Evolutionary conservation across 257 asterid species (phyloP).

Genomic region (Fraxinus pennsylvanica): DNA sequence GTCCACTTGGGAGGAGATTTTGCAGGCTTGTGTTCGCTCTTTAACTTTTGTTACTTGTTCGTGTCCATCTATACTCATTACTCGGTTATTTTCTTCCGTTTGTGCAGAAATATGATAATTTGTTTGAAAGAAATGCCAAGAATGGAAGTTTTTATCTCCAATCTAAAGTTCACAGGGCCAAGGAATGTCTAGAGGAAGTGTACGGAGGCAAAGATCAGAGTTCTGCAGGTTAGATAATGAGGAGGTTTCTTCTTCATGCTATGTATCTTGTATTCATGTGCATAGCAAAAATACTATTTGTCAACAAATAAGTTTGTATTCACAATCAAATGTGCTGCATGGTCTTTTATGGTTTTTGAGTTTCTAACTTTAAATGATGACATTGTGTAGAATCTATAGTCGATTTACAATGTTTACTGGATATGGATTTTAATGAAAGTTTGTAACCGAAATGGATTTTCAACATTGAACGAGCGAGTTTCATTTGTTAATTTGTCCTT

Average conservation of each 20-base stretch:
- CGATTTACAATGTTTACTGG: not conserved
- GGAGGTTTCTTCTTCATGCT: not conserved
- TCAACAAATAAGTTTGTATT: not conserved
- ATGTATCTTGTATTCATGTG: not conserved
- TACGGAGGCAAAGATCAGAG: conserved; percentile 39
- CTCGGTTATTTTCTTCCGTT: conserved; percentile 5
- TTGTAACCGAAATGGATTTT: not conserved
- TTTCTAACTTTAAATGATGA: not conserved
- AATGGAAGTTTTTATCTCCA: conserved; percentile 56
- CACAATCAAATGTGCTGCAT: not conserved
- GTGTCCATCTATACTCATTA: not conserved
- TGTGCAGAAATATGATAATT: conserved; percentile 56
- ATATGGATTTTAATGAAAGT: too few species aligned
- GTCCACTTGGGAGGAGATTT: conserved; percentile 71
- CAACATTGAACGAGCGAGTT: too few species aligned
- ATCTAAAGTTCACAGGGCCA: conserved; percentile 73
- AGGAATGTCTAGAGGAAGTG: conserved; percentile 62
- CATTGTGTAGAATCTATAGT: not conserved
- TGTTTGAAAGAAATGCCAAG: conserved; percentile 65
- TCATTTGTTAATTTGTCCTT: too few species aligned
- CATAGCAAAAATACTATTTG: not conserved
- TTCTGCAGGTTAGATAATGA: not conserved
- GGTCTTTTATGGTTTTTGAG: not conserved
- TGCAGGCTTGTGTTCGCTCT: conserved; percentile 43
- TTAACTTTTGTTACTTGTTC: not conserved